phyloP scores from a whole-genome alignment of 371 early-diverging fungal genomes.

The Choanephora cucurbitarum region DNA sequence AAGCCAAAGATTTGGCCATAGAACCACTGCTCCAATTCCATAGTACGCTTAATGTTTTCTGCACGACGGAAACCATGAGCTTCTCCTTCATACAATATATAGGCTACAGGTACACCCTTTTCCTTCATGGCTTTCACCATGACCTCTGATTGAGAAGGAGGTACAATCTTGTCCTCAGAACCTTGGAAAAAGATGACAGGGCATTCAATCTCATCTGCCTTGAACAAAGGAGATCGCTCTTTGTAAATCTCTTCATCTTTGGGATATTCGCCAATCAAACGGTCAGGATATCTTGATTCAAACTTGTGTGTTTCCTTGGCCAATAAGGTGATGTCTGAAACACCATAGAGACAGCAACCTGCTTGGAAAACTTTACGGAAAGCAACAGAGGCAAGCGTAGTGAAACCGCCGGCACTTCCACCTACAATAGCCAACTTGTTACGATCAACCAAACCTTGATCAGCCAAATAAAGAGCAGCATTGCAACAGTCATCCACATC shows the following conservation, averaged over 20 bases:
- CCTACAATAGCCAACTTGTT: conserved; percentile 67
- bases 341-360: conserved; percentile 69
- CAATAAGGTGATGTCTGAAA: conserved; percentile 67
- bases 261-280: conserved; percentile 69
- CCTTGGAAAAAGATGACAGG: conserved; percentile 81
- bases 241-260: conserved; percentile 53
- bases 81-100: conserved; percentile 71
- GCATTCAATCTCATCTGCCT: conserved; percentile 60
- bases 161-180: conserved; percentile 75
- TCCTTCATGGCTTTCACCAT: conserved; percentile 70
- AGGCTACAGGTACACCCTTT: conserved; percentile 66
- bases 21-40: conserved; percentile 55
- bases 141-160: conserved; percentile 72
- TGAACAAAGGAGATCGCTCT: conserved; percentile 60
- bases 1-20: conserved; percentile 55
- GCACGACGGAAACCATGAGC: conserved; percentile 65
- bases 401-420: conserved; percentile 74
- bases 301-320: conserved; percentile 80
- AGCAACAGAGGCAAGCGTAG: conserved; percentile 67
- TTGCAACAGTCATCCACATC: conserved; percentile 80
- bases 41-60: conserved; percentile 51
- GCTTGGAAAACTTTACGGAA: conserved; percentile 77
- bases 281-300: conserved; percentile 65
- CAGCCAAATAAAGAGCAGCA: conserved; percentile 65
- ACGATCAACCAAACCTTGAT: conserved; percentile 60